Evolutionary conservation across 108 stramenopile genomes (phyloP).

Genomic region (Conticribra weissflogii): DNA sequence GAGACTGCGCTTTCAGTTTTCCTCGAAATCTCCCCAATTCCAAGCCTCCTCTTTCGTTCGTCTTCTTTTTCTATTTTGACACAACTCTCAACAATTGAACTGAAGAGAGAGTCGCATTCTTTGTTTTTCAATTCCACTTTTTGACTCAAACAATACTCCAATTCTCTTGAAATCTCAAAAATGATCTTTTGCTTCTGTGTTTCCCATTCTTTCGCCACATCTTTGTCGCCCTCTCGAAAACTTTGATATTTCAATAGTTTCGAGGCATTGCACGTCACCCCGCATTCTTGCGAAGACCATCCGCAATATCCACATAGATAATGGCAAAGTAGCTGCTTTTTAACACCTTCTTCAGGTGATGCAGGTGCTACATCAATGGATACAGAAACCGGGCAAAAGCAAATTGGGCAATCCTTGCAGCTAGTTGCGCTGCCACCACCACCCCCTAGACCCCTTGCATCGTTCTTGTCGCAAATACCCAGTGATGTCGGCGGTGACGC

Average conservation of each 20-base stretch:
- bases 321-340: conserved; percentile 33
- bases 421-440: conserved; percentile 42
- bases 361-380: conserved; percentile 35
- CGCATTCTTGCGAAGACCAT: conserved; percentile 47
- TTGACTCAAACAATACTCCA: conserved; percentile 32
- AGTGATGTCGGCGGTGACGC: conserved; percentile 63
- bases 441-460: conserved; percentile 2
- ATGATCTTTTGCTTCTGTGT: conserved; percentile 26
- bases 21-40: conserved; percentile 1
- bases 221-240: conserved; percentile 3
- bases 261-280: conserved; percentile 37
- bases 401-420: conserved; percentile 72
- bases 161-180: conserved; percentile 33
- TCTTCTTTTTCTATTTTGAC: conserved; percentile 41
- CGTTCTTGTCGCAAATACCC: conserved; percentile 38
- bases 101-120: conserved; percentile 23
- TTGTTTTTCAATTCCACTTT: conserved; percentile 32
- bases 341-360: not conserved
- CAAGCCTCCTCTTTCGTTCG: conserved; percentile 32
- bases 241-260: conserved; percentile 36
- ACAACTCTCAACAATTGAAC: conserved; percentile 35
- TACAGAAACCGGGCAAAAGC: conserved; percentile 49
- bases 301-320: conserved; percentile 47
- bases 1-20: not conserved
- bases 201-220: conserved; percentile 13